Evolutionary conservation across 306 rosid species (phyloP), one percentile per base, ranked within the genome.

Genomic region (Notholithocarpus densiflorus): DNA sequence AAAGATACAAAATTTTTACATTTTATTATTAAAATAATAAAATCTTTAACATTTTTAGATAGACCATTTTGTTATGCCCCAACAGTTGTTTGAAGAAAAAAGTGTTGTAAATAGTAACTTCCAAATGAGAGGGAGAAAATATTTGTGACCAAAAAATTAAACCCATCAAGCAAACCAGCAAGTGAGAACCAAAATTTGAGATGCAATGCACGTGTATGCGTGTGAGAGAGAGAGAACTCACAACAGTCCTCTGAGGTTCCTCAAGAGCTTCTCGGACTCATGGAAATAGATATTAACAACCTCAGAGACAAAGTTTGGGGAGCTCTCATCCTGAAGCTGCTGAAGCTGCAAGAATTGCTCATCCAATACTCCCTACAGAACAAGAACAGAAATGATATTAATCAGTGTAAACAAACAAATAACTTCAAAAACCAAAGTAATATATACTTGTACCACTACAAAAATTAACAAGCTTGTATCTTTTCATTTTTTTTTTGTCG

Each of bases 301-400:
- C 77, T 94, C 97, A 2, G 89, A 89, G 32, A 94, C 98, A 45
- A 94, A 94, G 88, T 94, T 94, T 0, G 98, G 98, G 2, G 98
- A 91, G 31, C 91, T 85, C 51, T 94, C 97, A 71, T 94, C 98
- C 60, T 94, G 97, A 9, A 94, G 93, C 81, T 94, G 97, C 56
- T 92, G 98, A 5, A 94, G 95, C 84, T 91, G 98, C 90, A 94
- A 75, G 90, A 92, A 94, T 73, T 94, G 97, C 72, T 94, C 98
- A 57, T 94, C 97, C 88, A 94, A 78, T 4, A 94, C 95, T 78
- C 98, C 98, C 95, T 94, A 52, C 1, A 45, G 34, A 18, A 4
- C 7, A 40, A 23, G 4, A 45, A 12, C 77, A 73, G 17, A 27
- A 64, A 65, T 26, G 6, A 24, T 19, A 26, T 4, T 32, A 31